Evolutionary conservation across 441 rosid species (phyloP), one percentile per base, ranked within the genome.

Genomic region (Gossypium davidsonii): DNA sequence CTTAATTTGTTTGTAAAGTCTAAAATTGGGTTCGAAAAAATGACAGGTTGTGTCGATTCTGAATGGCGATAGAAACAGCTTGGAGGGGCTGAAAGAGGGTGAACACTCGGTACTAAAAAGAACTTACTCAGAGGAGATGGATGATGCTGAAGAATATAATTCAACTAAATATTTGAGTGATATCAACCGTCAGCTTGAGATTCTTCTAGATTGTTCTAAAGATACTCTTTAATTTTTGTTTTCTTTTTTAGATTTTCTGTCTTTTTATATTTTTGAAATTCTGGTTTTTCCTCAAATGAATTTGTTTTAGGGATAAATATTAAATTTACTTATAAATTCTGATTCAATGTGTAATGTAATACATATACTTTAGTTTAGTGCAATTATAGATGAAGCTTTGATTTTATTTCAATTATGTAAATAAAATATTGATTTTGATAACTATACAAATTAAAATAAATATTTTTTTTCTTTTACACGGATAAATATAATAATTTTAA

Each of bases 91-190:
- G 10, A 84, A 76, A 72, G 79, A 68, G 28, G 69, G 73, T 21
- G 84, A 78, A 39, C 78, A 76, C 26, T 57, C 89, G 0, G 67
- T 74, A 28, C 85, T 78, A 15, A 82, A 73, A 70, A 84, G 96
- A 67, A 89, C 94, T 7, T 87, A 86, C 86, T 94, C 96, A 0
- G 92, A 84, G 73, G 93, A 94, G 77, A 85, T 91, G 4, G 44
- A 81, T n/a, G 89, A 87, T 48, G 89, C 88, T 3, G 92, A 90
- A 70, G 97, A 92, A 64, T 86, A 89, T 86, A 91, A 87, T 77
- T 80, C 97, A 1, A 84, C 89, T 25, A 86, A 84, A 83, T 80
- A 86, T 62, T 74, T 87, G 42, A 84, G 52, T 44, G 92, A 91
- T 75, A 63, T 87, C 73, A 82, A 85, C 73, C 79, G 76, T 63